Base-by-base conservation (phyloP, 345 rosid genomes). In the Eucalyptus polybractea region DNA sequence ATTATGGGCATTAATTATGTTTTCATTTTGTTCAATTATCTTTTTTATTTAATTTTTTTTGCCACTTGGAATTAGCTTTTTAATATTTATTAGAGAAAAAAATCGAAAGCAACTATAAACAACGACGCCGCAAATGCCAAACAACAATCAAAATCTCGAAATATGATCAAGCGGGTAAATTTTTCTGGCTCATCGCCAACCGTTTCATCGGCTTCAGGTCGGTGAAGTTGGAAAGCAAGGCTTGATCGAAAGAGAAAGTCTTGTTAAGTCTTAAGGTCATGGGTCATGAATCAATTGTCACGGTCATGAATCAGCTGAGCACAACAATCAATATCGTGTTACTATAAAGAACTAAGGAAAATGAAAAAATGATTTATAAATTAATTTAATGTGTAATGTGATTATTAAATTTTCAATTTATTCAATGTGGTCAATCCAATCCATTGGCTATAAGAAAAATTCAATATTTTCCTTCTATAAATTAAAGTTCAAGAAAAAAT, bases 191-290 rank as follows among this genome's bases (percentile, higher is more conserved):
- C 17, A 6, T 62, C 17, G 2, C 3, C 6, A 1, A 1, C 19
- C 1, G 2, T 24, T 56, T 24, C 62, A 56, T 56, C 1, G 3
- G 19, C 17, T 65, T n/a, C 0, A 3, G 1, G 76, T 14, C 3
- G 0, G 3, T 65, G 19, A 65, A 65, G 8, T 3, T 0, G 2
- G 5, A 7, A 29, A 65, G 8, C 2, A 0, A 29, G 8, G 8
- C 72, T 29, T n/a, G 37, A n/a, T 13, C 19, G 0, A 29, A 13
- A 29, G 8, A 3, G 21, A n/a, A n/a, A 31, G 19, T 14, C 19
- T 16, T n/a, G 16, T 29, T 62, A 14, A 62, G 33, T 62, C 5
- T 65, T 15, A 16, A 67, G 4, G 80, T 5, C 21, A 14, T 3
- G 10, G 8, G 21, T n/a, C 5, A 14, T n/a, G 37, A 15, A n/a